phyloP scores from a whole-genome alignment of 495 filamentous ascomycete species.

The Hypoxylon subgilvum region DNA sequence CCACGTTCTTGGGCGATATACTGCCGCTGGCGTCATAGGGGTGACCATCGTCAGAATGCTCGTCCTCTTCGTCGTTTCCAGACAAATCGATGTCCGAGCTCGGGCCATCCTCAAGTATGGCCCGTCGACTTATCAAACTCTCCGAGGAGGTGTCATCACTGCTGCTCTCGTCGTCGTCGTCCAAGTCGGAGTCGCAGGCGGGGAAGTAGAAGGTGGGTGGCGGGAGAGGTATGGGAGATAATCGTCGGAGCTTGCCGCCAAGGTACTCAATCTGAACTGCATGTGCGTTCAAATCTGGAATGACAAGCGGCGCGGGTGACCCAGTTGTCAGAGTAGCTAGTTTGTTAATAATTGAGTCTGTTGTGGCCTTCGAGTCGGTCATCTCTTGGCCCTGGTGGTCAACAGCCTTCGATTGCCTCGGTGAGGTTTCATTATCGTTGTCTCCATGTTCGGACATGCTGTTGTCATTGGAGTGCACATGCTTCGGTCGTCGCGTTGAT shows the following conservation, averaged over 20 bases:
- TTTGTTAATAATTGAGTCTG: slow-evolving; percentile 45
- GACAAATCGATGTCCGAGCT: slow-evolving; percentile 39
- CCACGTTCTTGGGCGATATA: slow-evolving; percentile 20
- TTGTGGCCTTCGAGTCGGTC: slow-evolving; percentile 34
- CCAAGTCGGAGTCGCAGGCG: slow-evolving; percentile 43
- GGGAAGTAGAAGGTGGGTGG: slow-evolving; percentile 51
- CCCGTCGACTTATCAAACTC: slow-evolving; percentile 39
- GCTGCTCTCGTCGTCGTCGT: slow-evolving; percentile 36
- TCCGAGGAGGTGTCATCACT: slow-evolving; percentile 37
- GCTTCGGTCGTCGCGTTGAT: slow-evolving; percentile 51
- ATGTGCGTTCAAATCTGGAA: not conserved
- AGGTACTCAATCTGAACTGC: slow-evolving; percentile 47
- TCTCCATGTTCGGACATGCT: slow-evolving; percentile 20
- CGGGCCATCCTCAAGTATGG: slow-evolving; percentile 35
- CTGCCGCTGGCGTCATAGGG: slow-evolving; percentile 25
- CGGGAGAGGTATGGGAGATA: slow-evolving; percentile 53
- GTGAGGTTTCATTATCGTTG: slow-evolving; percentile 8
- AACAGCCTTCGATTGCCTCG: slow-evolving; percentile 1
- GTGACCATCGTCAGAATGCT: slow-evolving; percentile 39
- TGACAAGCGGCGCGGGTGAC: slow-evolving; percentile 33
- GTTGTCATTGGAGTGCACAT: not conserved
- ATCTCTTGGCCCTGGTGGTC: slow-evolving; percentile 22
- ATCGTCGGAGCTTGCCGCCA: slow-evolving; percentile 27
- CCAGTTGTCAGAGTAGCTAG: slow-evolving; percentile 48
- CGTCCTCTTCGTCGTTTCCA: slow-evolving; percentile 43